These are phyloP conservation scores for Elaeagnus macrophylla DNA, from an alignment of 306 rosid genomes.

Conservation along the genomic window DNA sequence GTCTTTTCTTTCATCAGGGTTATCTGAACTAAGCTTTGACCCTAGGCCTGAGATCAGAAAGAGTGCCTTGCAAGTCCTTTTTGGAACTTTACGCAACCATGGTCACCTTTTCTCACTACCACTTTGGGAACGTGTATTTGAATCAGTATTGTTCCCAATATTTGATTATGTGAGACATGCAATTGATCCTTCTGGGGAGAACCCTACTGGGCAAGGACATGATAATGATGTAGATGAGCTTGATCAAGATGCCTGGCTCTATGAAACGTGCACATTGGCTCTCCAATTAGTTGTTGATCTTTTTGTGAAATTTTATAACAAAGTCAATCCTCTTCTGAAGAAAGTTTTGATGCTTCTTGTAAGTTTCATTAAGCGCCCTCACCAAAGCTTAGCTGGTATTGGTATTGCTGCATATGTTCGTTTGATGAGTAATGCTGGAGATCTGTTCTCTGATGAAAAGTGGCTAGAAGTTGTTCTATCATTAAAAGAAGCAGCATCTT, in stretches of 20 bases:
- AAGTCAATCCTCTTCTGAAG: slow-evolving; percentile 86
- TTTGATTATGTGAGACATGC: slow-evolving; percentile 93
- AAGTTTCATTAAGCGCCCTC: slow-evolving; percentile 91
- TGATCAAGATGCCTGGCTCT: slow-evolving; percentile 95
- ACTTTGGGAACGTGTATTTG: slow-evolving; percentile 91
- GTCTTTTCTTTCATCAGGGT: slow-evolving; percentile 50
- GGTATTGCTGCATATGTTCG: slow-evolving; percentile 98
- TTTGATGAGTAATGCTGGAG: slow-evolving; percentile 92
- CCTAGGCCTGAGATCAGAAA: slow-evolving; percentile 96
- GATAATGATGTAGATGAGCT: slow-evolving; percentile 51
- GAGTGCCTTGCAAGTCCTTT: slow-evolving; percentile 80
- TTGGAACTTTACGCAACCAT: slow-evolving; percentile 91
- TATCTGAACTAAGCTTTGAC: slow-evolving; percentile 97
- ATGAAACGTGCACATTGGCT: slow-evolving; percentile 97
- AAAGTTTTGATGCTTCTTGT: slow-evolving; percentile 86
- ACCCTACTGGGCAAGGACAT: slow-evolving; percentile 40
- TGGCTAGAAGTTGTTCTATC: slow-evolving; percentile 92
- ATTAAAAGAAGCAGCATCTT: slow-evolving; percentile 75
- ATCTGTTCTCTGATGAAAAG: slow-evolving; percentile 81
- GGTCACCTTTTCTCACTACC: slow-evolving; percentile 93
- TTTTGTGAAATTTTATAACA: slow-evolving; percentile 79
- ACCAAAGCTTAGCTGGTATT: slow-evolving; percentile 96
- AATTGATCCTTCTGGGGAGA: slow-evolving; percentile 84
- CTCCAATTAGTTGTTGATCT: slow-evolving; percentile 94
- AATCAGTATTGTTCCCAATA: slow-evolving; percentile 90